Evolutionary conservation across 352 stramenopile genomes (phyloP).

Genomic region (Phytophthora vignae): DNA sequence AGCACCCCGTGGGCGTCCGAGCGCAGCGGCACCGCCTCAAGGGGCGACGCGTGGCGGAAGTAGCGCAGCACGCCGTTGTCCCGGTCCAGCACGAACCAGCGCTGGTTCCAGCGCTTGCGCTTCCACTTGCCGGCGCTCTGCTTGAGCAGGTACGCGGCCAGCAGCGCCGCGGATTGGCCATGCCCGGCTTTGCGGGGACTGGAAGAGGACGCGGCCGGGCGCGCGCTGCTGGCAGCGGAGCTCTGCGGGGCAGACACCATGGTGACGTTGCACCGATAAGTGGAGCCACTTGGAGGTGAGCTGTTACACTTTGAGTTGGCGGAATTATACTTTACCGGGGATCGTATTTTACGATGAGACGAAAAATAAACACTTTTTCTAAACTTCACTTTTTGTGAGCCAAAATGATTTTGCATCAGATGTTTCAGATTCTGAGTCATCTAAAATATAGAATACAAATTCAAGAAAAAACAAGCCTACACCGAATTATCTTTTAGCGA

Average conservation of each 20-base stretch:
- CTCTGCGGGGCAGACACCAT: slow-evolving; percentile 20
- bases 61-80: slow-evolving; percentile 75
- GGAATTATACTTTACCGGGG: no score
- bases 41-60: slow-evolving; percentile 72
- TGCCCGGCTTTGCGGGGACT: neutral
- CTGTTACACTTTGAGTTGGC: slow-evolving; percentile 2
- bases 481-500: no score
- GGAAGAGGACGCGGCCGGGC: neutral
- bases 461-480: no score
- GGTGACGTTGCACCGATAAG: neutral
- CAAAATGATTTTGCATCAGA: no score
- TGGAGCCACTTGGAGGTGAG: neutral
- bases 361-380: no score
- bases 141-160: slow-evolving; percentile 77
- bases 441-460: no score
- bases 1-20: slow-evolving; percentile 70
- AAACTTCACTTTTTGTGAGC: no score
- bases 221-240: neutral
- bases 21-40: slow-evolving; percentile 58
- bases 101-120: slow-evolving; percentile 81
- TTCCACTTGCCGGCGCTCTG: slow-evolving; percentile 86
- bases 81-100: slow-evolving; percentile 80
- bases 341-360: no score
- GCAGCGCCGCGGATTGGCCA: slow-evolving; percentile 30
- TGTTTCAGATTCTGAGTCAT: no score